Conservation (phyloP, 2,329 filamentous ascomycete genomes). For the Talaromyces funiculosus region DNA sequence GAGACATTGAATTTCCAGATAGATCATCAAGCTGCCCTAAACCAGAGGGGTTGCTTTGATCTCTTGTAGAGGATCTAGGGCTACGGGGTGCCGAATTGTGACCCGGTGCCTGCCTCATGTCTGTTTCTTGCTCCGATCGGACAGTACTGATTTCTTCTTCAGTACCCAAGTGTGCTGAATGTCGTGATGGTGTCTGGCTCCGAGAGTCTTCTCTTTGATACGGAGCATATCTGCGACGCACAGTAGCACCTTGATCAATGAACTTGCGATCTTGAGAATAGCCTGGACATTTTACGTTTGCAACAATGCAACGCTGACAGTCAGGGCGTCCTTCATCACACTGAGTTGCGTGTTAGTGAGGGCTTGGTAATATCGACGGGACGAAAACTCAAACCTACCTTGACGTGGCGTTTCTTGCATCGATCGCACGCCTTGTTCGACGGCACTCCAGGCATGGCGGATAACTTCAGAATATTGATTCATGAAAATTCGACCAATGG, state of each 20-base stretch:
- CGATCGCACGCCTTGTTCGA: constrained; percentile 37
- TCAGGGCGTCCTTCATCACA: constrained; percentile 38
- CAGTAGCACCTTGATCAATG: constrained; percentile 38
- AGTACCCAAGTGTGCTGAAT: not conserved
- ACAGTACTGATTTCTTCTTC: not conserved
- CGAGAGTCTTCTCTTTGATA: constrained; percentile 24
- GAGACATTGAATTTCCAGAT: not conserved
- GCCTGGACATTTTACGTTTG: constrained; percentile 37
- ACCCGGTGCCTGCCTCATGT: not conserved
- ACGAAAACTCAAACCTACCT: constrained; percentile 20
- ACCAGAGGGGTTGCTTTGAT: not conserved
- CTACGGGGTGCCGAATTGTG: not conserved
- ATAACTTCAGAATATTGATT: not conserved
- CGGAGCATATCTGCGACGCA: constrained; percentile 35
- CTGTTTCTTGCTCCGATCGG: not conserved
- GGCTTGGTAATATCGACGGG: not conserved
- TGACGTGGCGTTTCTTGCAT: constrained; percentile 36
- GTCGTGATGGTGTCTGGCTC: not conserved
- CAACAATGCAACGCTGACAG: constrained; percentile 33
- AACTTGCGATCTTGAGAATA: constrained; percentile 41
- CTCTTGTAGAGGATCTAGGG: not conserved
- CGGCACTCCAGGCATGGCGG: constrained; percentile 33
- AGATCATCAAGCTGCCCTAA: not conserved
- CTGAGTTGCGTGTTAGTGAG: constrained; percentile 18
- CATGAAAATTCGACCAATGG: not conserved